These are phyloP conservation scores for Aspergillus persii DNA, from an alignment of 2,329 filamentous ascomycete genomes.

Conservation along the genomic window DNA sequence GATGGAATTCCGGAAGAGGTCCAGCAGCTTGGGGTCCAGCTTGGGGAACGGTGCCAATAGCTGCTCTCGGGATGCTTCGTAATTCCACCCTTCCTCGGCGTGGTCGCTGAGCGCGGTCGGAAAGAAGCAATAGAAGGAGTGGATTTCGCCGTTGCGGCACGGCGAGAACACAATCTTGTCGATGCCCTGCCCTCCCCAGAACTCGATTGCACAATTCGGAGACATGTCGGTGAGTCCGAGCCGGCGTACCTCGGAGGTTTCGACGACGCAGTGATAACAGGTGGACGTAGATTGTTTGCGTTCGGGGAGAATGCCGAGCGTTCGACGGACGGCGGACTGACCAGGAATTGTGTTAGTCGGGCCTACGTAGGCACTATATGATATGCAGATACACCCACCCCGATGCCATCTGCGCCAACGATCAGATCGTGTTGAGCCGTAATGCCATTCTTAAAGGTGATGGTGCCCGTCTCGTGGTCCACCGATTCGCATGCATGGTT, in stretches of 20 bases:
- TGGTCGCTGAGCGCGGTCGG: slow-evolving; percentile 16
- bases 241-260: slow-evolving; percentile 15
- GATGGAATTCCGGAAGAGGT: slow-evolving; percentile 17
- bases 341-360: neutral
- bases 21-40: slow-evolving; percentile 17
- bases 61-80: slow-evolving; percentile 14
- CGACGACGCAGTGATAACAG: slow-evolving; percentile 26
- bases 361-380: neutral
- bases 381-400: slow-evolving; percentile 8
- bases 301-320: slow-evolving; percentile 28
- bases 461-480: slow-evolving; percentile 2
- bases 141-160: slow-evolving; percentile 34
- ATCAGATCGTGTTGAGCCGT: slow-evolving; percentile 15
- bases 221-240: slow-evolving; percentile 29
- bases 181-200: slow-evolving; percentile 36
- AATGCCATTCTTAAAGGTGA: slow-evolving; percentile 17
- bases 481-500: neutral
- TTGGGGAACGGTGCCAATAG: slow-evolving; percentile 17
- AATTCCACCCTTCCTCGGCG: slow-evolving; percentile 19
- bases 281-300: slow-evolving; percentile 34
- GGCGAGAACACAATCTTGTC: slow-evolving; percentile 42
- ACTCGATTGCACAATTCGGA: slow-evolving; percentile 25
- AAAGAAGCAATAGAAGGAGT: slow-evolving; percentile 41
- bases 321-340: slow-evolving; percentile 17
- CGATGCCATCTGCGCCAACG: slow-evolving; percentile 21